A percentile compares a stretch with the other conserved stretches of the same genome.
phyloP scores from a whole-genome alignment of 164 flowering plant species.

The Platanus orientalis region DNA sequence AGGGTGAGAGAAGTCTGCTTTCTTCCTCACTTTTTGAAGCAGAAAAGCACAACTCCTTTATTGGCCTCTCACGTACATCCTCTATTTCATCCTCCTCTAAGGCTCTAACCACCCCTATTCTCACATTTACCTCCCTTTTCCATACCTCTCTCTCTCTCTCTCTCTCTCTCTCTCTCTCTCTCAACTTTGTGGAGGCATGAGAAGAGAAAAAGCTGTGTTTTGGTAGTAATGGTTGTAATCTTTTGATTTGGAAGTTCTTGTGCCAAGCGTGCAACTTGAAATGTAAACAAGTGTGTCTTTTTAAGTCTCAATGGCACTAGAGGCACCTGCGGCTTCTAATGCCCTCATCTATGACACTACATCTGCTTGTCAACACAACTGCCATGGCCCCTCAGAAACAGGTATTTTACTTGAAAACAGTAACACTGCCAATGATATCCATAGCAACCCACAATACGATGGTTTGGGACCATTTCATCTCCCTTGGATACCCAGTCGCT shows the following conservation, averaged over 20 bases:
- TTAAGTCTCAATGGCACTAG: constrained; percentile 41
- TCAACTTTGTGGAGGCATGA: too few species aligned
- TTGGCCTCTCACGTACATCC: constrained; percentile 39
- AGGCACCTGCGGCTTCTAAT: constrained; percentile 51
- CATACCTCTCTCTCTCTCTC: background rate
- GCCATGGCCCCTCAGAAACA: constrained; percentile 9
- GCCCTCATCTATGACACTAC: constrained; percentile 52
- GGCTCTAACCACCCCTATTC: constrained; percentile 2
- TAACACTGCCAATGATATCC: constrained; percentile 6
- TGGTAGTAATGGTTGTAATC: too few species aligned
- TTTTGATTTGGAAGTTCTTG: too few species aligned
- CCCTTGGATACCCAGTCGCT: background rate
- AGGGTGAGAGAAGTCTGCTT: constrained; percentile 1
- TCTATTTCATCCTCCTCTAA: background rate
- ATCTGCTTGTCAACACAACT: constrained; percentile 30
- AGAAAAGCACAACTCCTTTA: constrained; percentile 19
- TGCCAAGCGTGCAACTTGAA: too few species aligned
- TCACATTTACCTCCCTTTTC: constrained; percentile 10
- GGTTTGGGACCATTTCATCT: background rate
- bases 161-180: background rate
- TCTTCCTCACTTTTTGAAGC: constrained; percentile 24
- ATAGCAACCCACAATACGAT: background rate
- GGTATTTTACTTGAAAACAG: background rate
- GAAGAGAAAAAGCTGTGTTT: too few species aligned
- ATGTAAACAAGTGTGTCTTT: too few species aligned